Conservation (phyloP, 108 stramenopile species). For the Skeletonema grethae region DNA sequence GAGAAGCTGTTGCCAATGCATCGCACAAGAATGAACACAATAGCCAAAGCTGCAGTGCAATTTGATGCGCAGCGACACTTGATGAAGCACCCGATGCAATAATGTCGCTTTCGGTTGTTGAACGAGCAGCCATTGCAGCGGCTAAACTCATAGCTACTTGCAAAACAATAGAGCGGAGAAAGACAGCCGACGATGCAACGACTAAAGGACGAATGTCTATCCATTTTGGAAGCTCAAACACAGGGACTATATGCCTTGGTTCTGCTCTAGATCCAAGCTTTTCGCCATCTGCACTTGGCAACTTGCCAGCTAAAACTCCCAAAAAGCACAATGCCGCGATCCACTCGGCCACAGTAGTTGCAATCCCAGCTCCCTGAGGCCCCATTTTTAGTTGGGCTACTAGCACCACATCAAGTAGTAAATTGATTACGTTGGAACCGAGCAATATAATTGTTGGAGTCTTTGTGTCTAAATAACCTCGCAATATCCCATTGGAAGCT, state of each 20-base stretch:
- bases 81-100: constrained; percentile 56
- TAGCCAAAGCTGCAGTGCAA: constrained; percentile 85
- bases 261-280: constrained; percentile 2
- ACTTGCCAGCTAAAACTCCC: constrained; percentile 60
- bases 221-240: constrained; percentile 73
- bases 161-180: constrained; percentile 69
- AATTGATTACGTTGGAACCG: constrained; percentile 74
- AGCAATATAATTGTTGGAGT: constrained; percentile 73
- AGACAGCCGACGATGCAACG: constrained; percentile 79
- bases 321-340: constrained; percentile 76
- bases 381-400: constrained; percentile 66
- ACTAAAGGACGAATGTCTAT: constrained; percentile 67
- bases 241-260: constrained; percentile 45
- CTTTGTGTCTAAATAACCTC: constrained; percentile 87
- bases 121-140: constrained; percentile 79
- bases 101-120: constrained; percentile 31
- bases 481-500: constrained; percentile 80
- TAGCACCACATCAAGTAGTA: constrained; percentile 69
- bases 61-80: constrained; percentile 84
- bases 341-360: constrained; percentile 86
- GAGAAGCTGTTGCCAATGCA: constrained; percentile 81
- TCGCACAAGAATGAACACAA: constrained; percentile 84
- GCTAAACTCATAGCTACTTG: constrained; percentile 76
- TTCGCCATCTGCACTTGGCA: constrained; percentile 60
- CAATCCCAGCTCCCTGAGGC: constrained; percentile 82